phyloP scores from a whole-genome alignment of 805 yeast genomes.

The Wickerhamomyces subpelliculosus region DNA sequence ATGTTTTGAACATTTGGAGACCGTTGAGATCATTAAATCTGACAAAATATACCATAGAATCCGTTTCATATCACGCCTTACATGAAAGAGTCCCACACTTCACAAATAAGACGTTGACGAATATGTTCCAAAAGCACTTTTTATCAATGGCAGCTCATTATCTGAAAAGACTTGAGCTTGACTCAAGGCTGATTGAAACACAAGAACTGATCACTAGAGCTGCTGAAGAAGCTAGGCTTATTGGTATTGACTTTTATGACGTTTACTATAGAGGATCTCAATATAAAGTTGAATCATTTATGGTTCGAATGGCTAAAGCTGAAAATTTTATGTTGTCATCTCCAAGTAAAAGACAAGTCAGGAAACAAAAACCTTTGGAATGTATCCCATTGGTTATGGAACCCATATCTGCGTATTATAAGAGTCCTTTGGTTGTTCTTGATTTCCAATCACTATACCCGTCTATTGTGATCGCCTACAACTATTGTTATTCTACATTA shows the following conservation, averaged over 20 bases:
- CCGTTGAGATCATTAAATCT: constrained; percentile 58
- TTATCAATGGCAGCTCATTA: constrained; percentile 39
- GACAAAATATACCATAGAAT: constrained; percentile 68
- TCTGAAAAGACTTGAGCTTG: constrained; percentile 36
- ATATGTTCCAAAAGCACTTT: constrained; percentile 32
- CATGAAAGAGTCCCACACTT: constrained; percentile 66
- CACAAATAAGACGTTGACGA: constrained; percentile 39
- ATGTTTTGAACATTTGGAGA: constrained; percentile 83
- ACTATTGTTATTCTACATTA: constrained; percentile 75
- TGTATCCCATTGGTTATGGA: constrained; percentile 91
- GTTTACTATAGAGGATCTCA: constrained; percentile 90
- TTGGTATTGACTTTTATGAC: constrained; percentile 87
- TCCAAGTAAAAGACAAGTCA: constrained; percentile 76
- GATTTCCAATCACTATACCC: constrained; percentile 96
- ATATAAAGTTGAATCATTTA: constrained; percentile 82
- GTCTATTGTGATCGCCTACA: constrained; percentile 84
- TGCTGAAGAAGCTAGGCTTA: constrained; percentile 74
- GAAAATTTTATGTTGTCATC: constrained; percentile 70
- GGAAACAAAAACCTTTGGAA: constrained; percentile 78
- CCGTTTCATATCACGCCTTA: constrained; percentile 59
- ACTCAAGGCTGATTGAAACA: constrained; percentile 32
- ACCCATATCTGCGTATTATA: constrained; percentile 78
- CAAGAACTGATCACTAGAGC: constrained; percentile 66
- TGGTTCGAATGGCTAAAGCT: constrained; percentile 65
- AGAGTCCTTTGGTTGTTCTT: constrained; percentile 81